Percentiles rank a stretch among this genome's conserved stretches.
Conservation (phyloP, 768 basidiomycete genomes). For the Rickenella mellea region DNA sequence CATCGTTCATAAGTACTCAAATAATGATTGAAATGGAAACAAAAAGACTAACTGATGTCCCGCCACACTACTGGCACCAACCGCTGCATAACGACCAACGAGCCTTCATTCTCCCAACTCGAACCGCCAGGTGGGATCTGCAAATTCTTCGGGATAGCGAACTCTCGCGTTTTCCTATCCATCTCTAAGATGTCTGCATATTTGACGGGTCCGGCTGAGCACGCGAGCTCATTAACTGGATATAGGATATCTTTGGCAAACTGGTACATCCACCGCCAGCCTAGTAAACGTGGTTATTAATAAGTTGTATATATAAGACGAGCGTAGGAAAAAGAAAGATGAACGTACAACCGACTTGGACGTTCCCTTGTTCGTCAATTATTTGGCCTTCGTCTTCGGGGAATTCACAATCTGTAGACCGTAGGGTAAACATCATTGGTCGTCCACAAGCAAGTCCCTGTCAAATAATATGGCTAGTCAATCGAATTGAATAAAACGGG, state of each 20-base stretch:
- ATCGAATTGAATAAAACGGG: conserved; percentile 15
- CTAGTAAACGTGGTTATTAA: too few relatives aligned
- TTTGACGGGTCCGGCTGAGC: conserved; percentile 42
- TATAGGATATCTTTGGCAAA: too few relatives aligned
- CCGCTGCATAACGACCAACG: too few relatives aligned
- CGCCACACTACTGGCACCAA: conserved; percentile 46
- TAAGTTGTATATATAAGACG: too few relatives aligned
- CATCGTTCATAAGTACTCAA: too few relatives aligned
- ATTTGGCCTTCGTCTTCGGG: neutral
- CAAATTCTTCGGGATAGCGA: too few relatives aligned
- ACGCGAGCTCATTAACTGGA: too few relatives aligned
- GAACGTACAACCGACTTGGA: neutral
- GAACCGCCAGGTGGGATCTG: too few relatives aligned
- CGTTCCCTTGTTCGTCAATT: neutral
- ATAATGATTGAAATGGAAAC: too few relatives aligned
- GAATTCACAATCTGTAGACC: neutral
- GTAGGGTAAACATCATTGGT: conserved; percentile 4
- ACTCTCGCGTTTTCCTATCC: conserved; percentile 48
- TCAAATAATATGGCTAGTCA: neutral
- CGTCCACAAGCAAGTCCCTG: conserved; percentile 4
- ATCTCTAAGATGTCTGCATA: conserved; percentile 44
- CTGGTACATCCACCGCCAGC: too few relatives aligned
- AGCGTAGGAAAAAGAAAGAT: too few relatives aligned
- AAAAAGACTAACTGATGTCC: conserved; percentile 51
- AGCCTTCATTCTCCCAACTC: too few relatives aligned